Base-by-base conservation (phyloP, 116 monocot species). In the Trichopus zeylanicus region DNA sequence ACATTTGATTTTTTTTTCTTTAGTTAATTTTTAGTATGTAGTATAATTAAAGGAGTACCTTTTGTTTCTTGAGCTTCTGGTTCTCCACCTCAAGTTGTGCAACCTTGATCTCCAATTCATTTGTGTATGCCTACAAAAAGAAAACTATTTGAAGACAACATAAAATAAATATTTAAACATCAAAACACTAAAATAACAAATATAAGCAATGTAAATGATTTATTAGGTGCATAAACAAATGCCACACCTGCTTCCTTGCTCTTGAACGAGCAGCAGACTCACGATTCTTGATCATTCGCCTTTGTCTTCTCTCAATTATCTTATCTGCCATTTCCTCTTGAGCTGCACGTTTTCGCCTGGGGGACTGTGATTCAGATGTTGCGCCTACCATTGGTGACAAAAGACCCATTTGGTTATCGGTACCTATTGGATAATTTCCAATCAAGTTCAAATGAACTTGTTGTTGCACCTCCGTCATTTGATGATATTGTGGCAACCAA, bases 281-380 rank as follows among this genome's bases (percentile, higher is more conserved):
- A 52, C 93, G 49, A 51, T 94, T 94, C 65, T 94, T 88, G 31
- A 93, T 93, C 93, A 93, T 93, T 66, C 93, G 76, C 69, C 78
- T 85, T 62, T 88, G 93, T 61, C 78, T 79, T 69, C 89, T 83
- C 66, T 94, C 94, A 58, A 83, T 73, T 11, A 68, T 33, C 81
- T 78, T 94, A 65, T 78, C 83, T 15, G 21, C 61, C 49, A 83
- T n/a, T 2, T 86, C 89, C 25, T 67, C 80, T 22, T 73, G 59
- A n/a, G 67, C 63, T 13, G 56, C 68, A 52, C 78, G 58, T 32
- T 94, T 89, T 38, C 78, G 28, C 8, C 88, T 80, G 12, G 78
- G 72, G 7, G 73, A 76, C 35, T 87, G 84, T n/a, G 84, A 56
- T 55, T 84, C 78, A 3, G 75, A 84, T 21, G 78, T 25, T 15